Base-by-base conservation (phyloP, 345 rosid genomes). In the Populus nigra region DNA sequence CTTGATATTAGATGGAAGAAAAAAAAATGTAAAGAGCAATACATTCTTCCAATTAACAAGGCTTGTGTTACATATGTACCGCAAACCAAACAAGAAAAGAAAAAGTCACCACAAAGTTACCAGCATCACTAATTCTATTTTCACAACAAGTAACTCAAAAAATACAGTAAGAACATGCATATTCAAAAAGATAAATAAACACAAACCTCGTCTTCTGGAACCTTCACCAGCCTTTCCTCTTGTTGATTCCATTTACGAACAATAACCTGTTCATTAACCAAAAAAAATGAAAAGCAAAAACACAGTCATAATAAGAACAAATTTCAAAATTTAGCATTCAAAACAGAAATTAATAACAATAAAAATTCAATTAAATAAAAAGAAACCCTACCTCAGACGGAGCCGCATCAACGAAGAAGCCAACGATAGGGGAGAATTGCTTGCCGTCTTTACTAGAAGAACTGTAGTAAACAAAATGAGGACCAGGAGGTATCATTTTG, bases 401-500 rank as follows among this genome's bases (percentile, higher is more conserved):
- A 59, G 63, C 84, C 79, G 80, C 91, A 80, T 93, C 85, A 39
- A 93, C 38, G 73, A 92, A 95, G 86, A 91, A 92, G 81, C 97
- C 97, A 65, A 82, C 81, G 55, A 93, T 82, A 13, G 98, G 99
- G 4, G 98, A 90, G 86, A 91, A 95, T 77, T 92, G 97, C 78
- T 85, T 91, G 73, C 97, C 92, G 82, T 90, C 92, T 84, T 98
- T 95, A 87, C 71, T 88, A 1, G 97, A 88, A 63, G 98, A 88
- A 81, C 96, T 89, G 65, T 91, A 96, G 77, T 83, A 96, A 3
- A 92, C 81, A 81, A 96, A 92, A 86, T 96, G 98, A 82, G 89
- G 85, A 49, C 98, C 98, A 55, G 97, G 93, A 61, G 99, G 98
- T 74, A 93, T 91, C 99, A 96, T 93, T 89, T 96, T 96, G 53